Percentiles rank a stretch among this genome's conserved stretches.
Evolutionary conservation across 2,329 filamentous ascomycete genomes (phyloP).

Genomic region (Whalleya microplaca): DNA sequence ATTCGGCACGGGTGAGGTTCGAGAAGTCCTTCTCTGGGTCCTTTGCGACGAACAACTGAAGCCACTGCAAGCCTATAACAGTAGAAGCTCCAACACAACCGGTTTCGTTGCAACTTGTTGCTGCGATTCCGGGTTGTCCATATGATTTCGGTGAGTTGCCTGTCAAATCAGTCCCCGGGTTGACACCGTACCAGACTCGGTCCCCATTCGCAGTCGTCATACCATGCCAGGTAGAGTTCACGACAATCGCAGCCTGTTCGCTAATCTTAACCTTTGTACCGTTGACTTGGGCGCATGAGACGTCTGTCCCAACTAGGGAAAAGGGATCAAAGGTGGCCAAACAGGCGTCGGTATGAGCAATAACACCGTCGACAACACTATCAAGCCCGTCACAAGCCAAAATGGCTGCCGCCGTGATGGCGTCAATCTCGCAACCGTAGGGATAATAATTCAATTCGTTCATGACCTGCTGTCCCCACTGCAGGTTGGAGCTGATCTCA

Average conservation of each 20-base stretch:
- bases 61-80: not conserved
- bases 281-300: not conserved
- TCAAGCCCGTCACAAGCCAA: constrained; percentile 44
- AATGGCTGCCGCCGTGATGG: not conserved
- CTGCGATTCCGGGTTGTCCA: not conserved
- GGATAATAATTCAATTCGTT: constrained; percentile 5
- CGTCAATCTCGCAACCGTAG: constrained; percentile 3
- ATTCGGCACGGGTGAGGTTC: constrained; percentile 2
- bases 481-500: not conserved
- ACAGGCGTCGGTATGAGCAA: constrained; percentile 42
- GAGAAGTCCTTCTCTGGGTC: constrained; percentile 6
- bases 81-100: too few relatives aligned
- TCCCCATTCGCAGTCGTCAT: constrained; percentile 6
- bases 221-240: constrained; percentile 10
- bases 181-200: constrained; percentile 7
- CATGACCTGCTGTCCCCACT: constrained; percentile 7
- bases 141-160: too few relatives aligned
- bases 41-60: constrained; percentile 8
- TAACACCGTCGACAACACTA: constrained; percentile 44
- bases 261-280: constrained; percentile 1
- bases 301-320: constrained; percentile 1
- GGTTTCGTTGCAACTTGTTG: constrained; percentile 4
- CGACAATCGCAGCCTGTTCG: not conserved
- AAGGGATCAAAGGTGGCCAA: constrained; percentile 20
- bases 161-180: constrained; percentile 8